Evolutionary conservation across 352 stramenopile genomes (phyloP), one percentile per base, ranked within the genome.

Genomic region (Globisporangium abappressorium): DNA sequence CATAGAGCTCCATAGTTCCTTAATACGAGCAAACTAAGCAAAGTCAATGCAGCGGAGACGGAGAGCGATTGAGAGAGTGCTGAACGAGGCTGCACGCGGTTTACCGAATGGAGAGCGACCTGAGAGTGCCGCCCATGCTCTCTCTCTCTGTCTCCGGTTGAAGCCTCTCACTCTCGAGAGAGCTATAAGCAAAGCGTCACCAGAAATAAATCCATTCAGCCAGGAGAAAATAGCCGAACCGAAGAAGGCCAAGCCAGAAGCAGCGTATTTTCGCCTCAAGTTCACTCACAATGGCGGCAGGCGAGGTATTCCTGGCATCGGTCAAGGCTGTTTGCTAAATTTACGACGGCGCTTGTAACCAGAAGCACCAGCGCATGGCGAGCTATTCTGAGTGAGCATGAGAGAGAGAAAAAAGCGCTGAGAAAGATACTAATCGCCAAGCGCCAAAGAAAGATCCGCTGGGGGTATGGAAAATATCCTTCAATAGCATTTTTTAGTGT

Each of bases 51-150:
- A 26, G 15, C 5, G n/a, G 18, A 60, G 28, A 8, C 14, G 38
- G 15, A 20, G 30, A 34, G 54, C 8, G 54, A 59, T 38, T 59
- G 54, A 15, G 54, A 26, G 26, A 43, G 20, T 43, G 46, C 28
- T 61, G 49, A 24, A 18, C 18, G 60, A 65, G 28, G 24, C 38
- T 18, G 41, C 58, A 59, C 47, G 61, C 61, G 7, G 62, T 60
- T 67, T 67, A 41, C 24, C 51, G 46, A 67, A 67, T 67, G 62
- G 53, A 38, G 53, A 22, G 53, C 53, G 36, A 15, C n/a, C 11
- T 58, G 12, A 57, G 24, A 51, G 43, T 8, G 43, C 14, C 22
- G 53, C 5, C 14, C 30, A 18, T 38, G 53, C 6, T 12, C 57
- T n/a, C 56, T 61, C 57, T 34, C n/a, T 11, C 9, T 18, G n/a